These are phyloP conservation scores for Leccinum solheimii DNA, from an alignment of 1,284 basidiomycete genomes.

Conservation along the genomic window DNA sequence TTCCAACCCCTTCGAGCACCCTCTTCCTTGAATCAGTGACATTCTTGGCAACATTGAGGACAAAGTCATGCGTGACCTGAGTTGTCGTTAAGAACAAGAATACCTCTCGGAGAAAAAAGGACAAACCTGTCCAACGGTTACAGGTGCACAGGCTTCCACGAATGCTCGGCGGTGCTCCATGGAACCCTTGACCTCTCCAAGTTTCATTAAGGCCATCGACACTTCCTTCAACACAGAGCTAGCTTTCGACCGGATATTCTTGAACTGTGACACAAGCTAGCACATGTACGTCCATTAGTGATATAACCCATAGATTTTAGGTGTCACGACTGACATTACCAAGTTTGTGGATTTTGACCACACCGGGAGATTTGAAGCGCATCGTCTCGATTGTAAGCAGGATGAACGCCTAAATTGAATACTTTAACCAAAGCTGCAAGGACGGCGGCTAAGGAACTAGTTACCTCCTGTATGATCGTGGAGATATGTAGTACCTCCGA, in stretches of 20 bases:
- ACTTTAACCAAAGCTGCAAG: conserved; percentile 10
- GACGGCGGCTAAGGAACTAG: neutral
- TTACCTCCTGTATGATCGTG: conserved; percentile 71
- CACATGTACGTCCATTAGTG: conserved; percentile 4
- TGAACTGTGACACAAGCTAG: conserved; percentile 68
- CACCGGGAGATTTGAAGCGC: conserved; percentile 66
- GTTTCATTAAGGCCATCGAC: conserved; percentile 49
- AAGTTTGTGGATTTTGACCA: conserved; percentile 72
- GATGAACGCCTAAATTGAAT: conserved; percentile 56
- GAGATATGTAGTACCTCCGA: conserved; percentile 67
- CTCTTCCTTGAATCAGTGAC: conserved; percentile 68
- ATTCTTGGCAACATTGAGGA: conserved; percentile 60
- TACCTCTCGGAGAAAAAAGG: neutral
- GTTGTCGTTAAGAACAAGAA: conserved; percentile 1
- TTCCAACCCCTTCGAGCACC: conserved; percentile 68
- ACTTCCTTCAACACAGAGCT: conserved; percentile 55
- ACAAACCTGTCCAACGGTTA: conserved; percentile 46
- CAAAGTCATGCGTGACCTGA: conserved; percentile 67
- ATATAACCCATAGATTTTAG: neutral
- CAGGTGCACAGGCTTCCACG: conserved; percentile 49
- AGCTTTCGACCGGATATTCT: conserved; percentile 57
- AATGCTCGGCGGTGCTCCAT: conserved; percentile 53
- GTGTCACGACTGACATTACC: conserved; percentile 49
- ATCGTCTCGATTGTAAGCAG: conserved; percentile 62
- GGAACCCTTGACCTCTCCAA: conserved; percentile 51